A percentile compares a stretch with the other conserved stretches of the same genome.
phyloP scores from a whole-genome alignment of 148 eudicot species.

The Nepenthes gracilis region DNA sequence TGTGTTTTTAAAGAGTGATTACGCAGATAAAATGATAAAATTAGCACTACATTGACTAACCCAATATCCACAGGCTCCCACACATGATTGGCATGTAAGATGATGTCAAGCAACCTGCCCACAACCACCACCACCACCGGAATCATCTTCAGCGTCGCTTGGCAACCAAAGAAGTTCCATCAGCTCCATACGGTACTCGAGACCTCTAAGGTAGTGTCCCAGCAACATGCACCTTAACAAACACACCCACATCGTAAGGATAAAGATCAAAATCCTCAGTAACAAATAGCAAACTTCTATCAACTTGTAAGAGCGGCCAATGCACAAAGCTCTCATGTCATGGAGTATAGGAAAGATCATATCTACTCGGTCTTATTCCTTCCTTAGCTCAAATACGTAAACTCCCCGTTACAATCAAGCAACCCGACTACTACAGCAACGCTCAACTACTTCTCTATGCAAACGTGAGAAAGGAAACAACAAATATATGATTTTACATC shows the following conservation, averaged over 20 bases:
- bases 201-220: constrained; percentile 89
- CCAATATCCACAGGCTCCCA: background rate
- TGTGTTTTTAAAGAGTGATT: too few relatives aligned
- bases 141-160: constrained; percentile 20
- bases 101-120: constrained; percentile 26
- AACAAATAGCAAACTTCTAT: background rate
- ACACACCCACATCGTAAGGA: background rate
- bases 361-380: too few relatives aligned
- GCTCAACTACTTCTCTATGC: too few relatives aligned
- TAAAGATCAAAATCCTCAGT: background rate
- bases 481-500: too few relatives aligned
- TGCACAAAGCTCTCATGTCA: too few relatives aligned
- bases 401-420: too few relatives aligned
- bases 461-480: too few relatives aligned
- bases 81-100: background rate
- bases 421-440: too few relatives aligned
- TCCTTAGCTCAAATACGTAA: too few relatives aligned
- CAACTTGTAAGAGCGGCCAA: too few relatives aligned
- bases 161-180: constrained; percentile 50
- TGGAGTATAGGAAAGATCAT: too few relatives aligned
- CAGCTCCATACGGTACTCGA: constrained; percentile 78
- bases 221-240: constrained; percentile 72
- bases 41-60: background rate
- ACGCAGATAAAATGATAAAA: too few relatives aligned
- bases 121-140: constrained; percentile 7